Conservation (phyloP, 2,329 filamentous ascomycete species). For the Epichloe baconii region DNA sequence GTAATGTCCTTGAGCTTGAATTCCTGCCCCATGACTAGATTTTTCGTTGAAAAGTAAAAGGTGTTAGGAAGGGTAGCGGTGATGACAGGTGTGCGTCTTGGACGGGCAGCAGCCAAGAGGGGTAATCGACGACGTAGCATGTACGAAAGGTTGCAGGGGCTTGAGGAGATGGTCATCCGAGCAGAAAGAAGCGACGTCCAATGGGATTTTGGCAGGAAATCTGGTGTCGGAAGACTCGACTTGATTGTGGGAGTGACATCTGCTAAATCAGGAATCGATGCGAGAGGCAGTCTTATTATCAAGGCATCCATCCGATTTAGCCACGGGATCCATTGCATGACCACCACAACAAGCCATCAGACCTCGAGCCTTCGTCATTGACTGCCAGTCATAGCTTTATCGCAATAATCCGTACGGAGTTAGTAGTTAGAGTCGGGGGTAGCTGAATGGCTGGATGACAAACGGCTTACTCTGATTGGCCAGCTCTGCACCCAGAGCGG, state of each 20-base stretch:
- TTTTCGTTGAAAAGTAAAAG: conserved; percentile 14
- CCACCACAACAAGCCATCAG: too few species aligned
- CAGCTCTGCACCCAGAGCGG: not conserved
- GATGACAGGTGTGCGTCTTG: not conserved
- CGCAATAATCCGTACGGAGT: too few species aligned
- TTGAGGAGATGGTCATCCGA: not conserved
- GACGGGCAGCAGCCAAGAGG: not conserved
- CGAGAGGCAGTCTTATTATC: not conserved
- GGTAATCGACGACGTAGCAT: conserved; percentile 1
- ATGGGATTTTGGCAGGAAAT: not conserved
- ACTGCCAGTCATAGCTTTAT: not conserved
- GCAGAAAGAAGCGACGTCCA: not conserved
- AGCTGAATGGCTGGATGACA: not conserved
- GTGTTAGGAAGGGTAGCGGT: not conserved
- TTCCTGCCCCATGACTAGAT: conserved; percentile 37
- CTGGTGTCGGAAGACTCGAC: too few species aligned
- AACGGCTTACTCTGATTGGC: not conserved
- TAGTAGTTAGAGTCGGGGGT: too few species aligned
- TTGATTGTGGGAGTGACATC: too few species aligned
- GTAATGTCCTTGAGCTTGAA: conserved; percentile 65
- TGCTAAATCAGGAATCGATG: too few species aligned
- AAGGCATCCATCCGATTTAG: not conserved
- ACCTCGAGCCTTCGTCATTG: not conserved
- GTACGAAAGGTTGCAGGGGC: not conserved
- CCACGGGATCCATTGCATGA: too few species aligned